phyloP scores from a whole-genome alignment of 768 basidiomycete genomes.

The Calocybe gangraenosa region DNA sequence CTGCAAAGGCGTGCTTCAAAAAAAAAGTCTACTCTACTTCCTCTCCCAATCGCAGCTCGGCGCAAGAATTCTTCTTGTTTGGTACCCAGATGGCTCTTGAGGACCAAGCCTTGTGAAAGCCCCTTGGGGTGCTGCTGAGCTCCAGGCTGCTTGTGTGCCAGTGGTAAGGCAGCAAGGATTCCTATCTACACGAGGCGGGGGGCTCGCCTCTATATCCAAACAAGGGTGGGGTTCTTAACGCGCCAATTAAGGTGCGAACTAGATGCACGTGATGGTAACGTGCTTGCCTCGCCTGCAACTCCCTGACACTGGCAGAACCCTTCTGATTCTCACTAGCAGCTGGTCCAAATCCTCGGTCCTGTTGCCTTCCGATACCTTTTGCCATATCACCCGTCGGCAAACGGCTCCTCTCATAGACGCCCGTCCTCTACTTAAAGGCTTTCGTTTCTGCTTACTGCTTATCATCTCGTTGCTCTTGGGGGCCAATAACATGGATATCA shows the following conservation, averaged over 20 bases:
- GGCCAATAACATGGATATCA: too few species aligned
- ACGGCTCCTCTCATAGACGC: conserved; percentile 1
- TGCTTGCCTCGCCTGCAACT: conserved; percentile 10
- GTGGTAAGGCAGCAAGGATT: conserved; percentile 16
- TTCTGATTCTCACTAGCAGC: conserved; percentile 6
- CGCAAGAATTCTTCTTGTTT: conserved; percentile 20
- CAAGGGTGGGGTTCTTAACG: conserved; percentile 7
- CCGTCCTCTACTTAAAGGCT: neutral
- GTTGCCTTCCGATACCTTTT: neutral
- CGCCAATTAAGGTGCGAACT: conserved; percentile 11
- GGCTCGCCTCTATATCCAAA: conserved; percentile 12
- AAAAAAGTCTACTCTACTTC: conserved; percentile 17
- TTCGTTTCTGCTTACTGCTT: neutral
- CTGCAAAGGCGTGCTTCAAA: conserved; percentile 18
- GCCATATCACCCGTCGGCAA: neutral
- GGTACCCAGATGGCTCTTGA: conserved; percentile 22
- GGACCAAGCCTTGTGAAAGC: conserved; percentile 26
- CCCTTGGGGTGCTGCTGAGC: conserved; percentile 23
- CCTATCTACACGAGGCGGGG: conserved; percentile 33
- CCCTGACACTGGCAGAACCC: conserved; percentile 4
- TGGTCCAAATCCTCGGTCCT: conserved; percentile 4
- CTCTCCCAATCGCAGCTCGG: conserved; percentile 10
- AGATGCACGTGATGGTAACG: conserved; percentile 19
- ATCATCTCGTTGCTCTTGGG: too few species aligned
- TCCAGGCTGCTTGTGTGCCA: conserved; percentile 26